phyloP scores from a whole-genome alignment of 2,329 filamentous ascomycete genomes.

The Apiospora malaysiana region DNA sequence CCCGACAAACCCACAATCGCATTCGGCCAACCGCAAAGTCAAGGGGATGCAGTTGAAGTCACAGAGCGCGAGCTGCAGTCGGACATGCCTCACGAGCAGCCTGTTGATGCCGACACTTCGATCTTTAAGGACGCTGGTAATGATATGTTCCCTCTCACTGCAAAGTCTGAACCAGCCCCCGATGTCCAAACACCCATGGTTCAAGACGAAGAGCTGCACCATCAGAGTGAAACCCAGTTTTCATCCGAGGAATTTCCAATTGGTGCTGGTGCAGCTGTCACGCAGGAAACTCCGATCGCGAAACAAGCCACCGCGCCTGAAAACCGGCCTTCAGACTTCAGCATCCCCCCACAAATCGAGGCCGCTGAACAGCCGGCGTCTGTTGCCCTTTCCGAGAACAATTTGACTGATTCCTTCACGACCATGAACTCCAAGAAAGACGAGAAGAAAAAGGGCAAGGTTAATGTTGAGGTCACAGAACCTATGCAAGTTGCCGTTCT shows the following conservation, averaged over 20 bases:
- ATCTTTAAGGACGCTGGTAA: background rate
- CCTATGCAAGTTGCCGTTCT: background rate
- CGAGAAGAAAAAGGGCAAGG: conserved; percentile 31
- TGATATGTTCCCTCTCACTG: background rate
- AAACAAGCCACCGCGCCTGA: background rate
- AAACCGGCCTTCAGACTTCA: too few species aligned
- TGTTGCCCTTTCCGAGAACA: background rate
- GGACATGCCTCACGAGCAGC: background rate
- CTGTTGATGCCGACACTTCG: background rate
- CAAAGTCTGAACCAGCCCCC: conserved; percentile 31
- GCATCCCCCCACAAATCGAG: background rate
- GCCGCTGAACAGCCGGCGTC: background rate
- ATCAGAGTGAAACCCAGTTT: background rate
- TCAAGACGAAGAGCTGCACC: background rate
- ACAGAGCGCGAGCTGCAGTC: background rate
- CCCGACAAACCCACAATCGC: background rate
- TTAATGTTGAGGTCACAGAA: conserved; percentile 13
- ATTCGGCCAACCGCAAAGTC: background rate
- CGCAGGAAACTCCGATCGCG: background rate
- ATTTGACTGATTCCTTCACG: background rate
- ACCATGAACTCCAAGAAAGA: conserved; percentile 28
- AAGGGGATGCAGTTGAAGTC: background rate
- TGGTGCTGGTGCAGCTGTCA: background rate
- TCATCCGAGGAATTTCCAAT: background rate
- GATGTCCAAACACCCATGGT: background rate